These are phyloP conservation scores for Phytophthora niederhauseri DNA, from an alignment of 352 stramenopile genomes.

Conservation along the genomic window DNA sequence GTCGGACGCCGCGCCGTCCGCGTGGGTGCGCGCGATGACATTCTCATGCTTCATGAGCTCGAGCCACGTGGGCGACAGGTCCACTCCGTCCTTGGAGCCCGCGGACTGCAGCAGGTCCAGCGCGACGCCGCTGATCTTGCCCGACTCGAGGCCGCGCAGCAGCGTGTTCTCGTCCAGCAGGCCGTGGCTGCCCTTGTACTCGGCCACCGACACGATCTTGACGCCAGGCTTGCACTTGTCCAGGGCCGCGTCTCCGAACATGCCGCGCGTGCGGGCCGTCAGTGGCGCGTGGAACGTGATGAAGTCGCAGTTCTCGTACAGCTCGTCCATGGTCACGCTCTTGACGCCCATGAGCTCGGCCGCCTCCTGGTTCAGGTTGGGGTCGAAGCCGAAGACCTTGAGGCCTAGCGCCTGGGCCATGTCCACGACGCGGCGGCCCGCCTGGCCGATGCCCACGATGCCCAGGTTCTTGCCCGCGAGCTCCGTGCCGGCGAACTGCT, in stretches of 20 bases:
- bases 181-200: slow-evolving; percentile 71
- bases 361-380: slow-evolving; percentile 73
- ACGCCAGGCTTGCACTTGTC: slow-evolving; percentile 91
- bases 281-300: slow-evolving; percentile 96
- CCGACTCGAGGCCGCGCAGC: slow-evolving; percentile 67
- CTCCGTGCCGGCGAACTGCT: slow-evolving; percentile 67
- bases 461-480: slow-evolving; percentile 66
- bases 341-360: slow-evolving; percentile 71
- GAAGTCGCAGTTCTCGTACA: slow-evolving; percentile 89
- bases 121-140: slow-evolving; percentile 84
- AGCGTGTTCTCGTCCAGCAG: slow-evolving; percentile 86
- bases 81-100: slow-evolving; percentile 25
- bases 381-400: slow-evolving; percentile 74
- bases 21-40: slow-evolving; percentile 89
- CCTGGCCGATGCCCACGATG: slow-evolving; percentile 76
- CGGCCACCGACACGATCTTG: slow-evolving; percentile 85
- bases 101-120: slow-evolving; percentile 73
- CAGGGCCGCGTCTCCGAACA: slow-evolving; percentile 86
- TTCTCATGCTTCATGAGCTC: slow-evolving; percentile 87
- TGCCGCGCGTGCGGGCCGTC: slow-evolving; percentile 91
- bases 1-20: slow-evolving; percentile 87
- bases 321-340: slow-evolving; percentile 57
- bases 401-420: slow-evolving; percentile 77
- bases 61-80: slow-evolving; percentile 51
- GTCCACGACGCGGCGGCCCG: slow-evolving; percentile 73